Evolutionary conservation across 2,329 filamentous ascomycete genomes (phyloP).

Genomic region (Fusarium sp.): DNA sequence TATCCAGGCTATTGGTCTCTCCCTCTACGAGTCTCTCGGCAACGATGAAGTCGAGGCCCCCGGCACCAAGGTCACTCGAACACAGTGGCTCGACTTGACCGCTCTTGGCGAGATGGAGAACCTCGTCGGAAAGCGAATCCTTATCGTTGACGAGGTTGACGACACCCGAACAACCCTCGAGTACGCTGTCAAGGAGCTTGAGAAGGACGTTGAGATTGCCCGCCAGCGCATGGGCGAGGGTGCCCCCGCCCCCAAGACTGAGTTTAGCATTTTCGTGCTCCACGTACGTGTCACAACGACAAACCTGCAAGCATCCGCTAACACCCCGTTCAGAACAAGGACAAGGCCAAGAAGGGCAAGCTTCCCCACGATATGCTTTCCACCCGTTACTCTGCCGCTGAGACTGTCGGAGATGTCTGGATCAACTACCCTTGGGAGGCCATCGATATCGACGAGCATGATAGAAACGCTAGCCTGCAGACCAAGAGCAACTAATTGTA

Average conservation of each 20-base stretch:
- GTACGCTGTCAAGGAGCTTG: constrained; percentile 91
- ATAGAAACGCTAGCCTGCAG: constrained; percentile 73
- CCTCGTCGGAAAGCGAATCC: constrained; percentile 51
- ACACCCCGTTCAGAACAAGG: constrained; percentile 80
- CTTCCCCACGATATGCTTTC: constrained; percentile 85
- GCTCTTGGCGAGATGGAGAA: constrained; percentile 80
- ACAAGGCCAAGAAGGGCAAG: constrained; percentile 93
- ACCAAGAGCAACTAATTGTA: constrained; percentile 45
- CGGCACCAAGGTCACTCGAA: constrained; percentile 95
- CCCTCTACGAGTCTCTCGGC: constrained; percentile 90
- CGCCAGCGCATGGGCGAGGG: constrained; percentile 79
- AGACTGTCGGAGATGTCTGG: constrained; percentile 94
- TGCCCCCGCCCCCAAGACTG: constrained; percentile 73
- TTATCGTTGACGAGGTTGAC: constrained; percentile 77
- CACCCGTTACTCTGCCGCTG: constrained; percentile 85
- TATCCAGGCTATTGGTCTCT: constrained; percentile 98
- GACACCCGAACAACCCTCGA: constrained; percentile 95
- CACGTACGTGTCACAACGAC: constrained; percentile 72
- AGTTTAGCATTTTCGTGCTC: constrained; percentile 95
- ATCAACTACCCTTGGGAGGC: constrained; percentile 99
- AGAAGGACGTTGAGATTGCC: constrained; percentile 93
- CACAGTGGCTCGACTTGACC: constrained; percentile 96
- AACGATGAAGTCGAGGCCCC: constrained; percentile 73
- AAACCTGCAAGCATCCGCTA: constrained; percentile 1
- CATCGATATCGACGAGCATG: constrained; percentile 92